Base-by-base conservation (phyloP, 177 flowering plant genomes). In the Tripterygium wilfordii region DNA sequence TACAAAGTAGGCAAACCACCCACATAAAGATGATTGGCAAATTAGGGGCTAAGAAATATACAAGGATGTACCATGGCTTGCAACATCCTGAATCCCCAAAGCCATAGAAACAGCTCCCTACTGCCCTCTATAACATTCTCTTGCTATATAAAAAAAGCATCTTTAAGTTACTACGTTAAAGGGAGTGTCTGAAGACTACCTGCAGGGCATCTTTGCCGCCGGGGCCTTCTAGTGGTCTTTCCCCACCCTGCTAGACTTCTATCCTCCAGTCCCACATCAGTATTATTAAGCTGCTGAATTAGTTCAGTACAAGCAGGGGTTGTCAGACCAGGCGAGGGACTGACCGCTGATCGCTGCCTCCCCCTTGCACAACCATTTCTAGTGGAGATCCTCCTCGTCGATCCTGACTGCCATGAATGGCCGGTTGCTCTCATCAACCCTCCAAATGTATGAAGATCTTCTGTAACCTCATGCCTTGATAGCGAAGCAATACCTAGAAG, bases 171-270 rank as follows among this genome's bases (percentile, higher is more conserved):
- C 72, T 55, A 70, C 18, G 61, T 71, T 55, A 75, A 53, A 31
- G 59, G 60, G 17, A 67, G 33, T 4, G 70, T 10, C 44, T 64
- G 64, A 67, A 44, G 60, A 64, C 67, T 73, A 62, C 76, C 78
- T 32, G 73, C 73, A 26, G 78, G 72, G 47, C 77, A 75, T 41
- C 89, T 68, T 51, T 75, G 85, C 45, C 89, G 37, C 10, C 89
- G 72, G 23, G 85, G 83, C 17, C 90, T 63, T 46, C 90, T 67
- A 7, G 82, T 67, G 15, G 82, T 78, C 70, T 77, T 83, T 13
- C 90, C 90, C 90, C 90, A 83, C 37, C 90, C 84, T 24, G 78
- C 68, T 28, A 80, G 63, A 64, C 76, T 80, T 53, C 78, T 53
- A 45, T 80, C 86, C 53, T 75, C 83, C 55, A 77, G 42, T 42